Base-by-base conservation (phyloP, 208 protist species). In the Angomonas ambiguus region DNA sequence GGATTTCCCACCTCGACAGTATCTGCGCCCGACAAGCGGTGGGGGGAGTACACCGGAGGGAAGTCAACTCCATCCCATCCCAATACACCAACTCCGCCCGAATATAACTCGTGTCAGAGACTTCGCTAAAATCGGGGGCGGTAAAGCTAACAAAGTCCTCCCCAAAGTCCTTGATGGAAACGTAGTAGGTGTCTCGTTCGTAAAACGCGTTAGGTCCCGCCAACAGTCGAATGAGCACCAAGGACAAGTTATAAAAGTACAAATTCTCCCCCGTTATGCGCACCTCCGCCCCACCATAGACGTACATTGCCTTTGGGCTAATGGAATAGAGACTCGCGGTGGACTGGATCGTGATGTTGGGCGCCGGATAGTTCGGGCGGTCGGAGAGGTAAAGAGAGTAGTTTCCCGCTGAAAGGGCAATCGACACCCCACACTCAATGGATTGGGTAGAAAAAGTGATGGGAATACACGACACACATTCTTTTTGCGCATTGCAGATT, bases 361-460 rank as follows among this genome's bases (percentile, higher is more conserved):
- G 51, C 30, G 56, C 56, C 0, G 68, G 64, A 5, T 67, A 61
- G 22, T 67, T 60, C 38, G 67, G 51, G 6, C 22, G n/a, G 48
- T 79, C 74, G 10, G 67, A 64, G 0, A 79, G 64, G 65, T 69
- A 79, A 13, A 79, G 56, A 20, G 49, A 62, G 61, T 79, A 74
- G 1, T 24, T 32, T 25, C 65, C 62, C 27, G 48, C 58, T 5
- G 51, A 27, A 27, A 80, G 27, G 31, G 51, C 51, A 31, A 28
- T 34, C 1, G 62, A 45, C 34, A 63, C 57, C 68, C 67, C 35
- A 51, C 75, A 80, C 33, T 60, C 65, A 13, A 79, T 53, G 59
- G 30, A 31, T 24, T n/a, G 61, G 11, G 60, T 10, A n/a, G 62
- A 69, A 24, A 72, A 75, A 2, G 28, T 38, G 8, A 33, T 34